These are phyloP conservation scores for Raphanus hybrid DNA, from an alignment of 441 rosid genomes.

Conservation along the genomic window DNA sequence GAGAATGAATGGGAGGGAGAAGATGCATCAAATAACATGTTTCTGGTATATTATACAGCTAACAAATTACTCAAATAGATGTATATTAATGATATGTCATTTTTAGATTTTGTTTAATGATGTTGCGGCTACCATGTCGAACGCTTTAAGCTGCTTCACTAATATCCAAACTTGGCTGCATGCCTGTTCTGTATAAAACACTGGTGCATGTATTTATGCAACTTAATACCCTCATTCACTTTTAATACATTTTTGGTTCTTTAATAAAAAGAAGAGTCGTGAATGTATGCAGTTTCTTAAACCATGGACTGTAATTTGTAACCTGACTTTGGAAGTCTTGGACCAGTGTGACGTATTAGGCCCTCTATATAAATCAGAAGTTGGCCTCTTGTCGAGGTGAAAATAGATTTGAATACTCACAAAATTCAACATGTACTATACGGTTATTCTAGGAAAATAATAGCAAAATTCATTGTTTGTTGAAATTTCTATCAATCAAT, in stretches of 20 bases:
- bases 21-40: slow-evolving; percentile 17
- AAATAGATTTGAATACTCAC: background rate
- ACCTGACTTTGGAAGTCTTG: background rate
- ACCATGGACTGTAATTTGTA: background rate
- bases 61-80: background rate
- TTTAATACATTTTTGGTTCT: background rate
- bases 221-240: background rate
- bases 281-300: background rate
- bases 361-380: background rate
- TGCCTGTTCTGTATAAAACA: slow-evolving; percentile 19
- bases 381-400: background rate
- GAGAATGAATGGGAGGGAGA: slow-evolving; percentile 22
- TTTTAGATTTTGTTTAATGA: background rate
- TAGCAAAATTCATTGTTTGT: background rate
- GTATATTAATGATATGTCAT: background rate
- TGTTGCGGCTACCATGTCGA: slow-evolving; percentile 33
- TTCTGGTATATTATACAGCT: background rate
- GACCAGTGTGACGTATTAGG: background rate
- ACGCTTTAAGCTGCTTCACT: slow-evolving; percentile 33
- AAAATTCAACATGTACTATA: background rate
- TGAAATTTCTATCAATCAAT: background rate
- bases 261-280: background rate
- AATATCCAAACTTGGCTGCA: slow-evolving; percentile 36
- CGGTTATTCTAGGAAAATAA: background rate
- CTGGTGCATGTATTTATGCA: background rate